Evolutionary conservation across 805 yeast species (phyloP).

Genomic region (Maudiozyma serrabonitensis): DNA sequence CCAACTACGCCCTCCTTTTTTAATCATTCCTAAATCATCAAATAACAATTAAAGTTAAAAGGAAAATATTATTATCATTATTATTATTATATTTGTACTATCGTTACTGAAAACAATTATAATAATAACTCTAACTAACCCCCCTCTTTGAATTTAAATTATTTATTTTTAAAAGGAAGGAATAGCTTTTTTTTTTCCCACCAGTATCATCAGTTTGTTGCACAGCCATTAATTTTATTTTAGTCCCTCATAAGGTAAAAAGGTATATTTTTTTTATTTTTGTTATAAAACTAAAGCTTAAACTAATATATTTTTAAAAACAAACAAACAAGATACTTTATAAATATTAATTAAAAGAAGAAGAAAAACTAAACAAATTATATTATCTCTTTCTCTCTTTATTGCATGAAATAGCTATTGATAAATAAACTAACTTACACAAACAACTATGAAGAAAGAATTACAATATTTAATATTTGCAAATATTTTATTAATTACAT

Average conservation of each 20-base stretch:
- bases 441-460: conserved; percentile 47
- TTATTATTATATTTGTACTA: too few relatives aligned
- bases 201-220: background rate
- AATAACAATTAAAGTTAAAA: too few relatives aligned
- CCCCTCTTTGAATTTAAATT: background rate
- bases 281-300: too few relatives aligned
- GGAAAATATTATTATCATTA: too few relatives aligned
- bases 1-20: too few relatives aligned
- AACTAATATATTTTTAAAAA: too few relatives aligned
- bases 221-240: background rate
- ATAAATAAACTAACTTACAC: background rate
- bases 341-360: background rate
- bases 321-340: too few relatives aligned
- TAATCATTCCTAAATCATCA: too few relatives aligned
- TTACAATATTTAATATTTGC: conserved; percentile 47
- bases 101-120: too few relatives aligned
- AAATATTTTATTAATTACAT: conserved; percentile 43
- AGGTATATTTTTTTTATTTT: too few relatives aligned
- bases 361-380: background rate
- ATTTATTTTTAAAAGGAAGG: background rate
- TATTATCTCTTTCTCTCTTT: background rate
- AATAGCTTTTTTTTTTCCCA: background rate
- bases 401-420: background rate
- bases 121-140: too few relatives aligned
- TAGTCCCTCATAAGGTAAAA: too few relatives aligned